Percentiles rank a stretch among this genome's conserved stretches.
Conservation (phyloP, 164 flowering plant genomes). For the Stephania cephalantha region DNA sequence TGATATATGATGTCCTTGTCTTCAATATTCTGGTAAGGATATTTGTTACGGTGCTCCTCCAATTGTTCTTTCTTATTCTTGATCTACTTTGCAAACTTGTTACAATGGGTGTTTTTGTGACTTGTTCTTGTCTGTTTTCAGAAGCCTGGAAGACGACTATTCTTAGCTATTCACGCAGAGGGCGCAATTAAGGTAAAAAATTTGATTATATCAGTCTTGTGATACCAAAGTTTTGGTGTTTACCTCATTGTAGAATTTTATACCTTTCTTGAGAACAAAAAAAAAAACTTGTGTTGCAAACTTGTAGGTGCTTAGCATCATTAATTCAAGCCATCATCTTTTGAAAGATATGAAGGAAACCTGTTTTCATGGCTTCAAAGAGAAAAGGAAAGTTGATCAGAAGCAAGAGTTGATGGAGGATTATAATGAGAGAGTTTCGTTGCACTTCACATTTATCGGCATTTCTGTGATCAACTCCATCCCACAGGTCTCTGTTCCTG, state of each 20-base stretch:
- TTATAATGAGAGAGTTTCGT: slow-evolving; percentile 53
- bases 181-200: slow-evolving; percentile 80
- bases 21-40: neutral
- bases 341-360: slow-evolving; percentile 42
- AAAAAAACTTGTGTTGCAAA: neutral
- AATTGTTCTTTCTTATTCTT: neutral
- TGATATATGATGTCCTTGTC: neutral
- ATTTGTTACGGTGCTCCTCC: neutral
- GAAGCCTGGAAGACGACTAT: slow-evolving; percentile 79
- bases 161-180: slow-evolving; percentile 71
- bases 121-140: slow-evolving; percentile 27
- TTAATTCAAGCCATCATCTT: slow-evolving; percentile 71
- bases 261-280: too few relatives aligned
- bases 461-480: slow-evolving; percentile 66
- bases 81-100: neutral
- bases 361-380: slow-evolving; percentile 24
- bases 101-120: neutral
- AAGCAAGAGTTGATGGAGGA: slow-evolving; percentile 28
- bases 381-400: slow-evolving; percentile 29
- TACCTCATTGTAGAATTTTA: neutral
- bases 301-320: slow-evolving; percentile 68
- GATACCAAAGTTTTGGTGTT: neutral
- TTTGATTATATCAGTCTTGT: neutral
- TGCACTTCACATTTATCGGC: slow-evolving; percentile 56
- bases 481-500: slow-evolving; percentile 50